Evolutionary conservation across 2,329 filamentous ascomycete genomes (phyloP).

Genomic region (Fusarium transvaalense): DNA sequence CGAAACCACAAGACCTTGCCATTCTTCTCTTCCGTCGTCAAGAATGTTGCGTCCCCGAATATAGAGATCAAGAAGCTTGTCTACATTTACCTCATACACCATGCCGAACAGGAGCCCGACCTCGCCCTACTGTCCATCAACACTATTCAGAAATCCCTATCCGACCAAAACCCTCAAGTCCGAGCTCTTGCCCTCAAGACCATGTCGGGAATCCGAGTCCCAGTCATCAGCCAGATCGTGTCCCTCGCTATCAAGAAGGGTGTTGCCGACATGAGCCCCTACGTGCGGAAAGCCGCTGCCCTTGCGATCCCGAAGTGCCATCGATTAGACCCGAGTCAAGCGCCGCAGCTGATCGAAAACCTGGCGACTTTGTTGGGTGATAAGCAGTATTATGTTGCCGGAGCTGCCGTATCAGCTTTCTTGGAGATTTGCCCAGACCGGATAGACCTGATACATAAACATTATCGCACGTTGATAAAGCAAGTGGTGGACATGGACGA

Average conservation of each 20-base stretch:
- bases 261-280: slow-evolving; percentile 91
- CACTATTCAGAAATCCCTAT: slow-evolving; percentile 97
- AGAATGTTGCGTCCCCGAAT: slow-evolving; percentile 95
- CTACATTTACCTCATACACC: slow-evolving; percentile 97
- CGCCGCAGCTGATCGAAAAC: slow-evolving; percentile 87
- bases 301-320: slow-evolving; percentile 97
- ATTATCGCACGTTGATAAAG: slow-evolving; percentile 86
- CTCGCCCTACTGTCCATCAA: slow-evolving; percentile 97
- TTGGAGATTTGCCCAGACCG: slow-evolving; percentile 89
- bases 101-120: slow-evolving; percentile 96
- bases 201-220: slow-evolving; percentile 97
- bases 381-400: slow-evolving; percentile 96
- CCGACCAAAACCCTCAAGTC: slow-evolving; percentile 89
- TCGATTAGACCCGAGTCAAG: slow-evolving; percentile 84
- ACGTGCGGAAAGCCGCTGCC: slow-evolving; percentile 92
- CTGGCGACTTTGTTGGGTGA: slow-evolving; percentile 83
- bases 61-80: slow-evolving; percentile 98
- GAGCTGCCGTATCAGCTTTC: slow-evolving; percentile 90
- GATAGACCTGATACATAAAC: slow-evolving; percentile 88
- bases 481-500: slow-evolving; percentile 99
- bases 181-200: slow-evolving; percentile 92
- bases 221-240: slow-evolving; percentile 97
- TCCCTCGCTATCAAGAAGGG: slow-evolving; percentile 96
- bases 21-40: slow-evolving; percentile 98
- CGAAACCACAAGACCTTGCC: slow-evolving; percentile 86